phyloP scores from a whole-genome alignment of 345 rosid genomes.

The Noccaea caerulescens region DNA sequence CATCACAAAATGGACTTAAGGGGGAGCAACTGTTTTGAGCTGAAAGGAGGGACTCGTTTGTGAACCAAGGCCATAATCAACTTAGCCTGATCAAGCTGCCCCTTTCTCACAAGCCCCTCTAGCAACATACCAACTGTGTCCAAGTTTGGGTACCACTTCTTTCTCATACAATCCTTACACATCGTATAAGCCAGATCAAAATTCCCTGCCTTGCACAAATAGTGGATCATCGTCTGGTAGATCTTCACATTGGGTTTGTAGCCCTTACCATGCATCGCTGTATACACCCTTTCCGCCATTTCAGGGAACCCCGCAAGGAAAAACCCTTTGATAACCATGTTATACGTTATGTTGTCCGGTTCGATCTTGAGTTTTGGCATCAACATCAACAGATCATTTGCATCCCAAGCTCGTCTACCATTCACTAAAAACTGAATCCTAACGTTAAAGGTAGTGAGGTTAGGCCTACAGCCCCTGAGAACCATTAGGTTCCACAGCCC shows the following conservation, averaged over 20 bases:
- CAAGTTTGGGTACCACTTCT: slow-evolving; percentile 65
- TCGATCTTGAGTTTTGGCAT: slow-evolving; percentile 61
- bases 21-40: slow-evolving; percentile 52
- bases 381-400: slow-evolving; percentile 63
- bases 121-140: slow-evolving; percentile 61
- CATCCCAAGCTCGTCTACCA: slow-evolving; percentile 67
- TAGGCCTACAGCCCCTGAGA: slow-evolving; percentile 72
- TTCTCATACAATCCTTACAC: slow-evolving; percentile 75
- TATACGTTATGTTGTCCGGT: slow-evolving; percentile 73
- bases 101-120: slow-evolving; percentile 56
- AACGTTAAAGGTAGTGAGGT: slow-evolving; percentile 72
- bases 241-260: slow-evolving; percentile 64
- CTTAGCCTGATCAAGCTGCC: slow-evolving; percentile 58
- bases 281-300: slow-evolving; percentile 78
- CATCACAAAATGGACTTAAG: slow-evolving; percentile 48
- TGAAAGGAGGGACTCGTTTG: slow-evolving; percentile 62
- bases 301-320: slow-evolving; percentile 65
- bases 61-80: slow-evolving; percentile 51
- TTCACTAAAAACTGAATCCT: slow-evolving; percentile 75
- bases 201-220: slow-evolving; percentile 63
- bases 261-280: slow-evolving; percentile 57
- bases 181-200: slow-evolving; percentile 67
- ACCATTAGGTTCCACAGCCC: slow-evolving; percentile 88
- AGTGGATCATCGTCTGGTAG: slow-evolving; percentile 84
- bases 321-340: slow-evolving; percentile 82